These are phyloP conservation scores for Silene latifolia DNA, from an alignment of 148 eudicot genomes.

Conservation along the genomic window DNA sequence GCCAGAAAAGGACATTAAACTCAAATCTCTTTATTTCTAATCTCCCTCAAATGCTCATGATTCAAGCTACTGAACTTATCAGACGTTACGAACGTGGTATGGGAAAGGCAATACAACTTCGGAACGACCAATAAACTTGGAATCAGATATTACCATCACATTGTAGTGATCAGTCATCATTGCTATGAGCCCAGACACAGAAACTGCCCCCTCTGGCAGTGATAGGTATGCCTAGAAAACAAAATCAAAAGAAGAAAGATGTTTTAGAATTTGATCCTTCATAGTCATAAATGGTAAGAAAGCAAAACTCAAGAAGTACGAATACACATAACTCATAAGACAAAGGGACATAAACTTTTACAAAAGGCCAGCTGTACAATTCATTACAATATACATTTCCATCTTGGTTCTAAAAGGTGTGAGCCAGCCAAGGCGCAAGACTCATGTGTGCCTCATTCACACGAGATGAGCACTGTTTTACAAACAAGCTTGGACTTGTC, in stretches of 20 bases:
- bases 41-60: not conserved
- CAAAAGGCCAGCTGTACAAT: not conserved
- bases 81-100: not conserved
- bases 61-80: not conserved
- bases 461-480: not conserved
- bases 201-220: slow-evolving; percentile 43
- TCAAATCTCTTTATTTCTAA: not conserved
- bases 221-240: slow-evolving; percentile 42
- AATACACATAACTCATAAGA: not conserved
- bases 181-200: slow-evolving; percentile 45
- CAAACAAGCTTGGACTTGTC: not conserved
- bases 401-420: not conserved
- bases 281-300: not conserved
- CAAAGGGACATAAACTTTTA: not conserved
- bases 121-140: not conserved
- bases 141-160: slow-evolving; percentile 33
- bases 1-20: not conserved
- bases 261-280: not conserved
- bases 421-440: not conserved
- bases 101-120: not conserved
- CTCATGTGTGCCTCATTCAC: not conserved
- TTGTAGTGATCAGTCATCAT: slow-evolving; percentile 52
- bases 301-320: not conserved
- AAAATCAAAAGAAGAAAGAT: not conserved
- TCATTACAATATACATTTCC: not conserved